Conservation (phyloP, 2,329 filamentous ascomycete species). For the Onygenales sp. region DNA sequence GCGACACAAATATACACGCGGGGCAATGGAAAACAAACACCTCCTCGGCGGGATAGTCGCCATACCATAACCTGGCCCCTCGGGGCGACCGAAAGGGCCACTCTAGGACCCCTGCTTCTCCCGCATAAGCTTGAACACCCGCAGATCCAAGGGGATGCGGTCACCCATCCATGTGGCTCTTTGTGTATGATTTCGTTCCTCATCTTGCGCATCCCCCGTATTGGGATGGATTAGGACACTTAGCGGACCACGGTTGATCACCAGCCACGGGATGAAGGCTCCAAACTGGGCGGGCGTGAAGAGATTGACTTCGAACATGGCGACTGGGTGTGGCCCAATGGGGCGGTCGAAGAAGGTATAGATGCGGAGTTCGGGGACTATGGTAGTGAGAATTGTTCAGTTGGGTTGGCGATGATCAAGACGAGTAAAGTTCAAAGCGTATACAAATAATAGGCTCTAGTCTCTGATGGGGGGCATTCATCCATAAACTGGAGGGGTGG, state of each 20-base stretch:
- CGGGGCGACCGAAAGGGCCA: no score
- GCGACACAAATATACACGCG: no score
- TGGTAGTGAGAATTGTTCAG: neutral
- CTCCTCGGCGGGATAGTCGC: no score
- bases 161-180: conserved; percentile 38
- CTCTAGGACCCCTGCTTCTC: conserved; percentile 9
- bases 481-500: neutral
- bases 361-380: conserved; percentile 71
- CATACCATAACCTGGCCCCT: no score
- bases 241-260: conserved; percentile 70
- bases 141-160: conserved; percentile 34
- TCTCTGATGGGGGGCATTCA: no score
- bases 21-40: no score
- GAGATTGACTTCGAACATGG: conserved; percentile 89
- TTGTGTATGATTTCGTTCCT: conserved; percentile 39
- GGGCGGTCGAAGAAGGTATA: conserved; percentile 70
- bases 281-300: conserved; percentile 82
- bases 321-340: conserved; percentile 70
- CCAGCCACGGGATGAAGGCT: conserved; percentile 77
- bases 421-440: no score
- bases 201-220: conserved; percentile 44
- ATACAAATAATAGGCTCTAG: no score
- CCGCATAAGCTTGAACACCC: conserved; percentile 25
- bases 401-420: no score
- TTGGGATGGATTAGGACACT: conserved; percentile 78